Percentiles rank a stretch among this genome's conserved stretches.
These are phyloP conservation scores for Phylloporus sp. DNA, from an alignment of 1,284 basidiomycete genomes.

Conservation along the genomic window DNA sequence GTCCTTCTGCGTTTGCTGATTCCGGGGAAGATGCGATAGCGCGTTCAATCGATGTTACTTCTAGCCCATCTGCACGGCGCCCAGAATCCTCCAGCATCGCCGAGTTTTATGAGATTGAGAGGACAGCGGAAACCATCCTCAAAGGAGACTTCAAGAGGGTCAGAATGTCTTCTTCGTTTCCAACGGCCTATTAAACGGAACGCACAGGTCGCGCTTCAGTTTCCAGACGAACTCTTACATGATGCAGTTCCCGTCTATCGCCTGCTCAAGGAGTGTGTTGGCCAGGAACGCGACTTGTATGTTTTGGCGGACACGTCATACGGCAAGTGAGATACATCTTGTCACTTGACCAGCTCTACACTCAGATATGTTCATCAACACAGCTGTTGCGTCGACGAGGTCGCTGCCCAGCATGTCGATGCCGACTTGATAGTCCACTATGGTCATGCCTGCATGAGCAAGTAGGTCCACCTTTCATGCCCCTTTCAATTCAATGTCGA, in stretches of 20 bases:
- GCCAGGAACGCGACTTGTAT: constrained; percentile 72
- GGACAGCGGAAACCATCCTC: constrained; percentile 61
- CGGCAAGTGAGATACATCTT: constrained; percentile 72
- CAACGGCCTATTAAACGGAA: constrained; percentile 12
- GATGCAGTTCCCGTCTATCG: constrained; percentile 91
- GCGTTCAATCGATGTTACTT: constrained; percentile 56
- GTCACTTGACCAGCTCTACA: constrained; percentile 4
- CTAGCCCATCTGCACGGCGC: constrained; percentile 46
- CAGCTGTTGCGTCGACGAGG: constrained; percentile 97
- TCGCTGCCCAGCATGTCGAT: constrained; percentile 93
- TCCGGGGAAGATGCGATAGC: constrained; percentile 69
- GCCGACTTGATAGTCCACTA: constrained; percentile 95
- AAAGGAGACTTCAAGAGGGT: constrained; percentile 68
- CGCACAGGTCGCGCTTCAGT: constrained; percentile 87
- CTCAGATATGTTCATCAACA: constrained; percentile 11
- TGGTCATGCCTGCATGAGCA: constrained; percentile 94
- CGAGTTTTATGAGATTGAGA: constrained; percentile 69
- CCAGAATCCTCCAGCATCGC: constrained; percentile 52
- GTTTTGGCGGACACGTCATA: constrained; percentile 97
- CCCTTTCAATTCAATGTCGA: neutral
- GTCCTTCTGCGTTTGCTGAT: constrained; percentile 54
- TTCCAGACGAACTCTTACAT: constrained; percentile 91
- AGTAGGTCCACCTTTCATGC: constrained; percentile 55
- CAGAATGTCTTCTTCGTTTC: constrained; percentile 24
- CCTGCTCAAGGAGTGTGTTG: constrained; percentile 65